Evolutionary conservation across 2,329 filamentous ascomycete species (phyloP), one percentile per base, ranked within the genome.

Genomic region (Aquanectria penicillioides): DNA sequence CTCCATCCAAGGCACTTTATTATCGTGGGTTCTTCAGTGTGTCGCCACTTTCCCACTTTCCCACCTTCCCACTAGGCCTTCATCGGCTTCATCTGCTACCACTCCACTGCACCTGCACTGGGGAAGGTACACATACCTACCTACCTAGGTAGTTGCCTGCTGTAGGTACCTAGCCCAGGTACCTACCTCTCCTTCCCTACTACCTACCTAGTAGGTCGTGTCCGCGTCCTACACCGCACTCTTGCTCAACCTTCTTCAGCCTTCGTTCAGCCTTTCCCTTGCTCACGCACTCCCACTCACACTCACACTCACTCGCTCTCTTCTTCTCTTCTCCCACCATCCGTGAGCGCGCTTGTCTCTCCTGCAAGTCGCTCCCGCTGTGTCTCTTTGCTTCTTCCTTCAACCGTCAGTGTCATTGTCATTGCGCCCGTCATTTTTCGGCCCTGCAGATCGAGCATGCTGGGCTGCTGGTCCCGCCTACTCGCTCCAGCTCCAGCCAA

Each of bases 401-500:
- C 44, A 11, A 22, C 22, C 31, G n/a, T 15, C 17, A n/a, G n/a
- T 18, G 20, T 26, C 15, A 29, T 28, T 37, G 47, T 31, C 41
- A 18, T 17, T 15, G 46, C 20, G 37, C 44, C 46, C 36, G 13
- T 60, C 37, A 25, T 31, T 37, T 53, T 62, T 49, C 46, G 41
- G 33, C 62, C 26, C 56, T 57, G 46, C 55, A 50, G 48, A 47
- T 51, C 48, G 50, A 61, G 51, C 61, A 60, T 66, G 60, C 58
- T 51, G 57, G 61, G 57, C 41, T 63, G 59, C 62, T 55, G 59
- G 50, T 59, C 53, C 56, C 59, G 63, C 62, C 54, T 48, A 51
- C 62, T 61, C 59, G 57, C 57, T 57, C 62, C 64, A 67, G 57
- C 59, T 57, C 52, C 65, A 67, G 53, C 62, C 53, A 59, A 61